Base-by-base conservation (phyloP, 257 asterid genomes). In the Capsicum pubescens region DNA sequence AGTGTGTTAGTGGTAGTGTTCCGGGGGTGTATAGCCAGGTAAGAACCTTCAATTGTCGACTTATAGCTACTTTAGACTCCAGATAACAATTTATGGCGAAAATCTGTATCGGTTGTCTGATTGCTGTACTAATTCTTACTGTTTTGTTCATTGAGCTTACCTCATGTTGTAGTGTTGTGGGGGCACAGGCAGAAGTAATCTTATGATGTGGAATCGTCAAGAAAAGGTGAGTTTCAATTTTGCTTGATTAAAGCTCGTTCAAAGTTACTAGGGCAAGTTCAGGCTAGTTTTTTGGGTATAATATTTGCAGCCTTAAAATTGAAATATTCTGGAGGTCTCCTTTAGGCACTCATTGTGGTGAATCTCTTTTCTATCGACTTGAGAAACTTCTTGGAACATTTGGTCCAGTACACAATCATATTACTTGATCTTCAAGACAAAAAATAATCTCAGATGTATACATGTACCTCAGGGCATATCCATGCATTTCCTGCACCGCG, bases 401-500 rank as follows among this genome's bases (percentile, higher is more conserved):
- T 54, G 64, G 50, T 26, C 63, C 64, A 77, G 14, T 14, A 77
- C 48, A 77, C 32, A 77, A 15, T 16, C 66, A 77, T 82, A n/a
- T 63, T 82, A 54, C 57, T 8, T 68, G 80, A 87, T 83, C 82
- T 71, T 81, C 80, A 50, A 86, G 60, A 85, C 61, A 90, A 88
- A 90, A 50, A 54, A 77, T 32, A 26, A 7, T 32, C 52, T 54
- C 66, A 77, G 66, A 32, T 32, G 32, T 64, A 68, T 12, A 54
- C 70, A 86, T 88, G 61, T 84, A 97, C 99, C 99, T 97, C 99
- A 77, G 99, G 99, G 84, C 98, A 97, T 81, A 97, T 97, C 99
- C 99, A 97, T n/a, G 98, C 97, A 90, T 97, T 97, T 74, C 99
- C 99, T 7, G 99, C 99, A 83, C 99, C 99, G 21, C 99, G 98